A percentile compares a stretch with the other conserved stretches of the same genome.
phyloP scores from a whole-genome alignment of 2,329 filamentous ascomycete genomes.

The Fusarium tupiense region DNA sequence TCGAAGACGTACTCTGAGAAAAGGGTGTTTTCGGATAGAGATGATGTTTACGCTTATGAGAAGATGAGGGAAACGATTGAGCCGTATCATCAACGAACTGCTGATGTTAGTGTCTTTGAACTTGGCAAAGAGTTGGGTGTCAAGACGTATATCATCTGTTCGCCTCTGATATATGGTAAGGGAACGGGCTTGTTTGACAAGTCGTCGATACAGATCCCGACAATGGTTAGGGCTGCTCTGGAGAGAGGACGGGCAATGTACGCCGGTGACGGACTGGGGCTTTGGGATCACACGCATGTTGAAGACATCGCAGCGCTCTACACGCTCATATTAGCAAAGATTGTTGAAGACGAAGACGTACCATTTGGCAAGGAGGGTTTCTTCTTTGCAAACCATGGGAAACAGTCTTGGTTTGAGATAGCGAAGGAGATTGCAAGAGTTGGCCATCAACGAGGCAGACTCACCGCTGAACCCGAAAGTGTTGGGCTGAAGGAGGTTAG shows the following conservation, averaged over 20 bases:
- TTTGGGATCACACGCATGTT: constrained; percentile 5
- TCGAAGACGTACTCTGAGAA: background rate
- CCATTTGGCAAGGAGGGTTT: background rate
- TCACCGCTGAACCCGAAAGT: background rate
- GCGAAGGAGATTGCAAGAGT: constrained; percentile 1
- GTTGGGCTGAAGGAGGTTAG: background rate
- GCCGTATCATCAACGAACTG: constrained; percentile 2
- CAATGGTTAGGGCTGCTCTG: background rate
- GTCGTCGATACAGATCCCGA: constrained; percentile 5
- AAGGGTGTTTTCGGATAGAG: background rate
- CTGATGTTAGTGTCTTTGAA: constrained; percentile 1
- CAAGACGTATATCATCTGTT: constrained; percentile 2
- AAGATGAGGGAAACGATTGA: background rate
- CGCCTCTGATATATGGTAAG: constrained; percentile 1
- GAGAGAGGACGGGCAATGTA: background rate
- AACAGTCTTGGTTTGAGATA: background rate
- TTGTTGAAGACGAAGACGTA: background rate
- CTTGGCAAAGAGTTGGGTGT: background rate
- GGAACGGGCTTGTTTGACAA: constrained; percentile 11
- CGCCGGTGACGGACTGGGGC: background rate
- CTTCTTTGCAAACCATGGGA: background rate
- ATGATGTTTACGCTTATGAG: constrained; percentile 6
- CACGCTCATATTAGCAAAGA: background rate
- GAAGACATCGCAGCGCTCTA: constrained; percentile 1
- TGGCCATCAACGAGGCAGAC: background rate